Base-by-base conservation (phyloP, 768 basidiomycete species). In the Glaciozyma martinii region DNA sequence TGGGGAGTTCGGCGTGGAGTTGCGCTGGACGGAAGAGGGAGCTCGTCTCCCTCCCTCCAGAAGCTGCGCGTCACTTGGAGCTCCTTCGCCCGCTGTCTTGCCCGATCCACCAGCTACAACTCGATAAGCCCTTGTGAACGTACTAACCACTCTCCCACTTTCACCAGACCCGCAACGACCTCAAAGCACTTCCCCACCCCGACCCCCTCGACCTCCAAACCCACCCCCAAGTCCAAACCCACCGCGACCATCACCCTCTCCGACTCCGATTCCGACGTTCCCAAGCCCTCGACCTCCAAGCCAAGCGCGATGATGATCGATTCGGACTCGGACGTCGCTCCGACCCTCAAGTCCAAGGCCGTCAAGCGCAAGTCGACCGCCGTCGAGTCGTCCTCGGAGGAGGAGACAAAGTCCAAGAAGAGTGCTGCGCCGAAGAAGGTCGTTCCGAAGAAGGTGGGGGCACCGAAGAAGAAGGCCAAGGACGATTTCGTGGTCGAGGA, bases 171-270 rank as follows among this genome's bases (percentile, higher is more conserved):
- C 46, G 12, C 27, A 10, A 32, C 47, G 7, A 59, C 58, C 44
- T 59, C 58, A 9, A 30, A 37, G 25, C 58, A 49, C 47, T 59
- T 59, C 58, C 18, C 50, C 30, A 21, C 53, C 29, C 10, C 53
- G 25, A 25, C 13, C 6, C 46, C 18, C 46, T 7, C 18, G 1
- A 9, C 53, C 25, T 19, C 53, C 29, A 27, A 25, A 54, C 16
- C 29, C 8, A 15, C 23, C 13, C 29, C 53, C 29, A 46, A 10
- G 16, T 40, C 15, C 21, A 57, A 42, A 29, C 16, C 27, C 25
- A 57, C 16, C n/a, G 56, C n/a, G 42, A n/a, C n/a, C 46, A 46
- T 59, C 46, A 43, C 46, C 27, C 44, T 59, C 58, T 59, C 58
- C 44, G 44, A 46, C 40, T 47, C 56, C 13, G 56, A 57, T 15